Evolutionary conservation across 1,284 basidiomycete species (phyloP).

Genomic region (Takashimella koratensis): DNA sequence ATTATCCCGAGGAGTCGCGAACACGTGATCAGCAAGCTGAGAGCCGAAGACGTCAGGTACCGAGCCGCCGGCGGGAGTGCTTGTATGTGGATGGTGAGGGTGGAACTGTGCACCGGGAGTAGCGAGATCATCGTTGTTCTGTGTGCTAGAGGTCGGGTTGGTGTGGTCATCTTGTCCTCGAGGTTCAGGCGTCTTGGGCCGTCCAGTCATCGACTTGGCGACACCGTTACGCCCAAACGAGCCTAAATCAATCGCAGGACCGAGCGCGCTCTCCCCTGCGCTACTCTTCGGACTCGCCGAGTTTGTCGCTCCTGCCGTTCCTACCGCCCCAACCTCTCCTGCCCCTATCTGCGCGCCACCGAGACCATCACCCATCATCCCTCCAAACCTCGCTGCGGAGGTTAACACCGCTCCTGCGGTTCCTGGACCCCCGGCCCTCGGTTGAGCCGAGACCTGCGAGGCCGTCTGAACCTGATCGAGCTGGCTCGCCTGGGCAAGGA

Average conservation of each 20-base stretch:
- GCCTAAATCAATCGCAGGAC: slow-evolving; percentile 36
- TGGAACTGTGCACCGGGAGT: too few species aligned
- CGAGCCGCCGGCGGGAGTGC: too few species aligned
- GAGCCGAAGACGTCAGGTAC: too few species aligned
- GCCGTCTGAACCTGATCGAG: slow-evolving; percentile 22
- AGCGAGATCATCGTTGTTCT: too few species aligned
- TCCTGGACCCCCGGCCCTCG: slow-evolving; percentile 9
- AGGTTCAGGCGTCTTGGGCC: too few species aligned
- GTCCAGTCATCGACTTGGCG: too few species aligned
- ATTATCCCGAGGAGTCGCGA: too few species aligned
- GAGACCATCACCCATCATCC: slow-evolving; percentile 9
- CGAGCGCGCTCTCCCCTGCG: slow-evolving; percentile 20
- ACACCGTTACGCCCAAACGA: background rate
- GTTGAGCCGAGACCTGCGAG: background rate
- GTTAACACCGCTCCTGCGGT: slow-evolving; percentile 7
- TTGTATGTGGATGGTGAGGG: too few species aligned
- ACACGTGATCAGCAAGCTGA: too few species aligned
- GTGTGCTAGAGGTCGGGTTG: too few species aligned
- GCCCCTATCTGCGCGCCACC: background rate
- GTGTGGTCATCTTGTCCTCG: too few species aligned
- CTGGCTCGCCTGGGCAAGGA: slow-evolving; percentile 42
- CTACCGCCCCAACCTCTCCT: background rate
- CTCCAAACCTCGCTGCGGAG: slow-evolving; percentile 15
- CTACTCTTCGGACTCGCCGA: slow-evolving; percentile 5
- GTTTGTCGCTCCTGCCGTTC: too few species aligned